phyloP scores from a whole-genome alignment of 2,329 filamentous ascomycete species.

The Aspergillus tubingensis region DNA sequence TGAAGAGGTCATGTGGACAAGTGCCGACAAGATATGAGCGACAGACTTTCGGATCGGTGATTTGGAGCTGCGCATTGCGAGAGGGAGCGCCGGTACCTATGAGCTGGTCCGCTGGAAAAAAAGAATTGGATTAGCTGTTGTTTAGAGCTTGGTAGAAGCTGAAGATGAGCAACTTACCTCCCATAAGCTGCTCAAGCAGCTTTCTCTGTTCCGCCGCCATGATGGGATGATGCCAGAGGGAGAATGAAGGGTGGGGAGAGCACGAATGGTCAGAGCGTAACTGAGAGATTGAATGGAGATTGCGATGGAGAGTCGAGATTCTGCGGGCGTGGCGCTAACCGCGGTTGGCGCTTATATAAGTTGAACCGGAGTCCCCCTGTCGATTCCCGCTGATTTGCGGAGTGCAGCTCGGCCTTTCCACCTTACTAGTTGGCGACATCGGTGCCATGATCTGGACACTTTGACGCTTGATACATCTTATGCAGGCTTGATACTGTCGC shows the following conservation, averaged over 20 bases:
- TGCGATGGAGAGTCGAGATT: conserved; percentile 12
- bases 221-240: conserved; percentile 19
- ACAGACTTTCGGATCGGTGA: conserved; percentile 92
- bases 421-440: background rate
- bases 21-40: conserved; percentile 90
- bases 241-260: background rate
- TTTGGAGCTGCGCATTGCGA: conserved; percentile 77
- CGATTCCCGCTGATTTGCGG: conserved; percentile 5
- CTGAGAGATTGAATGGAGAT: conserved; percentile 8
- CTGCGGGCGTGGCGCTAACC: conserved; percentile 30
- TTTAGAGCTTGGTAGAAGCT: background rate
- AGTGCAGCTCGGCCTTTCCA: background rate
- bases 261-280: conserved; percentile 1
- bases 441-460: background rate
- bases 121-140: conserved; percentile 30
- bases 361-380: conserved; percentile 1
- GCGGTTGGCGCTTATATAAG: conserved; percentile 25
- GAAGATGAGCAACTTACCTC: conserved; percentile 40
- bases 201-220: conserved; percentile 99
- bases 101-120: conserved; percentile 58
- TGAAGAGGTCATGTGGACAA: conserved; percentile 98
- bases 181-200: conserved; percentile 92
- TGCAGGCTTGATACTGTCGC: background rate
- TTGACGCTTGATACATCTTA: background rate
- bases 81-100: conserved; percentile 75